These are phyloP conservation scores for Starmerella potacharoeniae DNA, from an alignment of 805 yeast species.

Conservation along the genomic window DNA sequence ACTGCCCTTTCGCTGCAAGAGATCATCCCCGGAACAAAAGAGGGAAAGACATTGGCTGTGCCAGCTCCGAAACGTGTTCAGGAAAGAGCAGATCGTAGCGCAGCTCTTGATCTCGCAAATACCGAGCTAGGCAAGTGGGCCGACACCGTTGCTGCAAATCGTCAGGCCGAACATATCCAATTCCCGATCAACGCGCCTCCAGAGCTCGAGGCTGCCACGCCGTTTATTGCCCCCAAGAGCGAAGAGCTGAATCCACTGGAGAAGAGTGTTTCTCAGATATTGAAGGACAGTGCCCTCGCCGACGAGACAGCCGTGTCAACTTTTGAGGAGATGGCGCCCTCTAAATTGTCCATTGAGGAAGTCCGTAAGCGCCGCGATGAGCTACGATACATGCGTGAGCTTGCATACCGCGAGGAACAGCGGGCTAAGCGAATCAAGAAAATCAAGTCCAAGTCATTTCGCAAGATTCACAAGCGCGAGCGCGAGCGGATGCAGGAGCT, in stretches of 20 bases:
- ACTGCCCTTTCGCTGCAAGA: constrained; percentile 57
- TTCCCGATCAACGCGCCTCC: constrained; percentile 53
- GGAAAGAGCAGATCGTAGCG: constrained; percentile 71
- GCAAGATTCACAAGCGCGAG: constrained; percentile 78
- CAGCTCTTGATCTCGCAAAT: constrained; percentile 81
- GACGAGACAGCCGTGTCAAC: constrained; percentile 70
- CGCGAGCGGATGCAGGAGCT: constrained; percentile 57
- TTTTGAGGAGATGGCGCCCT: constrained; percentile 76
- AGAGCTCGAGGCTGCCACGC: constrained; percentile 38
- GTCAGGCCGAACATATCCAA: constrained; percentile 72
- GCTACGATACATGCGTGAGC: constrained; percentile 82
- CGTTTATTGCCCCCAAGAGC: constrained; percentile 40
- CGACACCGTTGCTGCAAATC: constrained; percentile 64
- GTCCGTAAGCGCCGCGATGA: constrained; percentile 65
- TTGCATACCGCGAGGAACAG: constrained; percentile 90
- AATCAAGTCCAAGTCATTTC: constrained; percentile 84
- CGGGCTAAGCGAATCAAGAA: constrained; percentile 85
- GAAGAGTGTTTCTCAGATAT: constrained; percentile 45
- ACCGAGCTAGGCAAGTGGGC: constrained; percentile 83
- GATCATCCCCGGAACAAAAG: constrained; percentile 32
- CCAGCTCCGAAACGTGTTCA: constrained; percentile 83
- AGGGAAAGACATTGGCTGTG: constrained; percentile 46
- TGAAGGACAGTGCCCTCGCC: constrained; percentile 53
- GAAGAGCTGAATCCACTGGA: constrained; percentile 48
- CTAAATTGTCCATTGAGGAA: constrained; percentile 72